Base-by-base conservation (phyloP, 805 yeast genomes). In the Nakazawaea populi region DNA sequence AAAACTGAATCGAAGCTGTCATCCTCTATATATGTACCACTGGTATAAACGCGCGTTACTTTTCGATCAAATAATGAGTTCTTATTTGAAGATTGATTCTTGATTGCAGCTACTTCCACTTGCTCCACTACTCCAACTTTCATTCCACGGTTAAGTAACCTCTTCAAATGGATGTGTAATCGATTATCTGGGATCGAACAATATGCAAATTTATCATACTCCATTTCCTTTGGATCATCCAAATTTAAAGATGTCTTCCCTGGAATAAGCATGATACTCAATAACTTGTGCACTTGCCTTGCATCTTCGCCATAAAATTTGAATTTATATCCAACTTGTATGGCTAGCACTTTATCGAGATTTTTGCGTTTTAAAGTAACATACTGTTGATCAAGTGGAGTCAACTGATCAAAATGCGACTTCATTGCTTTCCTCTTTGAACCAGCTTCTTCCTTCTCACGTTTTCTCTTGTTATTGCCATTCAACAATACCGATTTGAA, bases 241-340 rank as follows among this genome's bases (percentile, higher is more conserved):
- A 73, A 75, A 39, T 82, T 79, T 5, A 82, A 57, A 3, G 78
- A 68, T 35, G 78, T 58, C 62, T 83, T 80, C 0, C 96, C 96
- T 0, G 87, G 86, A 0, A 88, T 73, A 27, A 85, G 71, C 80
- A 82, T 83, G 41, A 88, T 85, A 53, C 85, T 82, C 35, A 90
- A 65, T 10, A 85, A 74, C 45, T 74, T 69, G 10, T 95, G 76
- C 0, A 85, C 96, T 4, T 70, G 68, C 11, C 72, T 74, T 0
- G 98, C 97, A 67, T 92, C 97, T 49, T 82, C 76, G 0, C 96
- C 96, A 63, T 80, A 89, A 54, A 91, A 83, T 60, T 87, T 88
- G 68, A 82, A 94, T 65, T 89, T 90, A 69, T 92, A 94, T 0
- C 99, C 99, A 3, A 88, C 95, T 63, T 94, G 94, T 29, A 92